Evolutionary conservation across 768 basidiomycete species (phyloP), one percentile per base, ranked within the genome.

Genomic region (Termitomyces sp.): DNA sequence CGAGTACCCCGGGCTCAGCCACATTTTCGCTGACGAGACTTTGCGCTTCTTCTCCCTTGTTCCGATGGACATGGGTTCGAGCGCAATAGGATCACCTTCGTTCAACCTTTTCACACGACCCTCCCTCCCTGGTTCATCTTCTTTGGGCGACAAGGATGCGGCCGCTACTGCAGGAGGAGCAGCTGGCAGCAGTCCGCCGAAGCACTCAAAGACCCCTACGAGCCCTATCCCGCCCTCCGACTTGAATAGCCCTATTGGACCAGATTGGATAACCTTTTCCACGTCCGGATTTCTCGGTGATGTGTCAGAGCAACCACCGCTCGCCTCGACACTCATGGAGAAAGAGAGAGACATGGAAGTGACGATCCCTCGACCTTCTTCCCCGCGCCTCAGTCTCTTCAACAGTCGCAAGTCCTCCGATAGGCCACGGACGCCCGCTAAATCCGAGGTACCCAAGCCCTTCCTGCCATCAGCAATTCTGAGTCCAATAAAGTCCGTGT

Each of bases 241-340:
- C 64, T n/a, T 45, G 22, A 59, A 59, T 46, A 64, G 42, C 62
- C 61, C 63, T 4, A 56, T 74, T 49, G 67, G 72, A 52, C 65
- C 76, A 49, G 87, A 89, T 63, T 92, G 90, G 90, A 68, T 77
- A 6, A 81, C 85, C 41, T 91, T 92, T 70, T 85, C 88, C 0
- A 71, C 80, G 1, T 73, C 81, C 0, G 90, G 90, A 3, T 92
- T 88, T 69, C 68, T 81, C 13, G 75, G 79, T 44, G 63, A 74
- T 0, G 70, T 75, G 6, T 67, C 75, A 11, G 66, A 72, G 16
- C 71, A 69, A 18, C 67, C 71, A 0, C 78, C 80, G 20, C 78
- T 92, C 4, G 81, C 82, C 12, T 71, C 78, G 1, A 84, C 86
- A 0, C 75, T 89, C 11, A 70, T 84, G 37, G 83, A 85, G 58